These are phyloP conservation scores for Zymoseptoria tritici DNA, from an alignment of 2,329 filamentous ascomycete species.

Conservation along the genomic window DNA sequence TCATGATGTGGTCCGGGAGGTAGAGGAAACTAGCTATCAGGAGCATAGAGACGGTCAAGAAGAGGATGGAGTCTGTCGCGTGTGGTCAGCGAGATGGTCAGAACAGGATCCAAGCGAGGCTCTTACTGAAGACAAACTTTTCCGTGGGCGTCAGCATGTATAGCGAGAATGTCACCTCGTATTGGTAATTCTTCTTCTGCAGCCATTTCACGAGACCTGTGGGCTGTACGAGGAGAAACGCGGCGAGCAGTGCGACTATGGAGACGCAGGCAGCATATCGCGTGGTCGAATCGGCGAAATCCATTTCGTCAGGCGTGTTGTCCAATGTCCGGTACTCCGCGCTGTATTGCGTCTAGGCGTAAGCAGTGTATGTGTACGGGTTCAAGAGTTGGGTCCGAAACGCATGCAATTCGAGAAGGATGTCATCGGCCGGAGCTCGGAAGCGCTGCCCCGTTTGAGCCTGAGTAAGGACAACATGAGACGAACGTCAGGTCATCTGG, in stretches of 20 bases:
- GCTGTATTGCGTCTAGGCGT: neutral
- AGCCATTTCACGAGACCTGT: constrained; percentile 69
- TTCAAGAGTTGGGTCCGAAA: neutral
- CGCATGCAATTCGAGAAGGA: neutral
- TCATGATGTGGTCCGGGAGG: constrained; percentile 81
- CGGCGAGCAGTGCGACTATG: constrained; percentile 41
- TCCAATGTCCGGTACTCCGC: neutral
- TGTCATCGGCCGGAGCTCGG: neutral
- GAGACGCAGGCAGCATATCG: constrained; percentile 53
- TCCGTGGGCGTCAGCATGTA: constrained; percentile 97
- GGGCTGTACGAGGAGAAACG: constrained; percentile 40
- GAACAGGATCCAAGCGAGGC: constrained; percentile 1
- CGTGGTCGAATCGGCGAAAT: constrained; percentile 14
- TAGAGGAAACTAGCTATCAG: constrained; percentile 83
- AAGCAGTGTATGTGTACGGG: neutral
- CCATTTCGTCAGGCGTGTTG: constrained; percentile 3
- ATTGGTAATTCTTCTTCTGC: constrained; percentile 92
- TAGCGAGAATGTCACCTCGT: constrained; percentile 91
- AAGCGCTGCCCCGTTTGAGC: neutral
- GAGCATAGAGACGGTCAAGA: constrained; percentile 80
- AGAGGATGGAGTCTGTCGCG: constrained; percentile 71
- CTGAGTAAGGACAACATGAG: neutral
- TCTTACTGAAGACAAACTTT: constrained; percentile 93
- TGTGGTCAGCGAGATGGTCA: neutral
- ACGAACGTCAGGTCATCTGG: neutral